These are phyloP conservation scores for Hansenula anomala DNA, from an alignment of 1,139 yeast species.

Conservation along the genomic window DNA sequence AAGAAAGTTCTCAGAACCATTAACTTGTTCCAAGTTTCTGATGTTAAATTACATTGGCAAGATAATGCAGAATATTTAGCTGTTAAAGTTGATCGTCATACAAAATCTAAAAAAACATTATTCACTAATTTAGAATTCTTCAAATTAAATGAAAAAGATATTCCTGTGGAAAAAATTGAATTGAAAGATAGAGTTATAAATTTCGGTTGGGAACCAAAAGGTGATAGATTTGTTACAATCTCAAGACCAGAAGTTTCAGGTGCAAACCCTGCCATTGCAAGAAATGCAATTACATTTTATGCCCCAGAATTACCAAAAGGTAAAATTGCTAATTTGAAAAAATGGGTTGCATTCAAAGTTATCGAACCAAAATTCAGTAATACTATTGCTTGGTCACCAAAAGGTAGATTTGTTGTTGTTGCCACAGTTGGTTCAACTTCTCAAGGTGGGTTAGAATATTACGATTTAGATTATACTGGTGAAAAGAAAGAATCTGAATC, in stretches of 20 bases:
- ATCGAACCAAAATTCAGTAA: conserved; percentile 65
- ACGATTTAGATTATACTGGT: conserved; percentile 81
- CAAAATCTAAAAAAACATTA: conserved; percentile 88
- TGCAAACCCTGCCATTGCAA: conserved; percentile 64
- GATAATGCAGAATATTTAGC: conserved; percentile 78
- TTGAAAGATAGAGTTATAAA: conserved; percentile 83
- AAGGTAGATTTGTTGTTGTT: conserved; percentile 82
- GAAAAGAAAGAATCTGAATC: conserved; percentile 33
- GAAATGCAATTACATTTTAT: conserved; percentile 72
- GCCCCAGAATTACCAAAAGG: conserved; percentile 59
- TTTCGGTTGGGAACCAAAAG: conserved; percentile 95
- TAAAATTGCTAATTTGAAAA: conserved; percentile 35
- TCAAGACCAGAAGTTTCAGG: conserved; percentile 56
- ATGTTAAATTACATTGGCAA: conserved; percentile 94
- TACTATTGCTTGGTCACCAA: conserved; percentile 85
- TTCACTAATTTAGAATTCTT: conserved; percentile 93
- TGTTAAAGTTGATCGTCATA: conserved; percentile 95
- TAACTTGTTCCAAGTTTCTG: conserved; percentile 90
- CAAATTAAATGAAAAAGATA: conserved; percentile 79
- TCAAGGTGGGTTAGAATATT: conserved; percentile 75
- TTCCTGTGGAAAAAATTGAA: conserved; percentile 94
- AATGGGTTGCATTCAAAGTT: conserved; percentile 54
- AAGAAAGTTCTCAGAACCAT: conserved; percentile 84
- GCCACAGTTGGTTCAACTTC: conserved; percentile 59
- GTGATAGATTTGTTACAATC: conserved; percentile 80